phyloP scores from a whole-genome alignment of 2,329 filamentous ascomycete genomes.

The Pseudogymnoascus sp. region DNA sequence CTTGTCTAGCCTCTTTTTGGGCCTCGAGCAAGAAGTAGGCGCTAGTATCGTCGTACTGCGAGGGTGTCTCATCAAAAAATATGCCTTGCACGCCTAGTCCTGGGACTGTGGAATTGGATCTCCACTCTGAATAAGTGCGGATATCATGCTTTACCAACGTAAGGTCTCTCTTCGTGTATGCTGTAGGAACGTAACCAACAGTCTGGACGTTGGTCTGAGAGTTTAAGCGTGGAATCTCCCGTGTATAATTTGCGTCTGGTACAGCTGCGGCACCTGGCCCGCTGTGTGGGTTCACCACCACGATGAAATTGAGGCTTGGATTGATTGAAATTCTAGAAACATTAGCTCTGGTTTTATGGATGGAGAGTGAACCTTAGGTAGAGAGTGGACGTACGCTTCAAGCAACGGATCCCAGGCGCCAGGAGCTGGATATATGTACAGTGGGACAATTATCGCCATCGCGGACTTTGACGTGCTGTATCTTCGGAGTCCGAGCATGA shows the following conservation, averaged over 20 bases:
- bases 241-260: conserved; percentile 31
- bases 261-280: conserved; percentile 27
- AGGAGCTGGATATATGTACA: conserved; percentile 42
- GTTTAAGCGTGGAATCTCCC: conserved; percentile 31
- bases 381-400: conserved; percentile 32
- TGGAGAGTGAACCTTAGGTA: too few species aligned
- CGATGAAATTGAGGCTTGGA: conserved; percentile 20
- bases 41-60: conserved; percentile 28
- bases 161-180: conserved; percentile 27
- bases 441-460: conserved; percentile 38
- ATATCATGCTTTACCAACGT: conserved; percentile 34
- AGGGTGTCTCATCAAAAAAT: conserved; percentile 41
- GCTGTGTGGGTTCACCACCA: conserved; percentile 26
- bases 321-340: too few species aligned
- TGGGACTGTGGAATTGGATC: too few species aligned
- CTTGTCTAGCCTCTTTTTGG: conserved; percentile 27
- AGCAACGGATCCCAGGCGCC: conserved; percentile 40
- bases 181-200: conserved; percentile 36
- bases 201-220: conserved; percentile 31
- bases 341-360: too few species aligned
- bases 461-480: conserved; percentile 25
- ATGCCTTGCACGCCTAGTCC: conserved; percentile 24
- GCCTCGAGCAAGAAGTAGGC: conserved; percentile 31
- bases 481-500: conserved; percentile 21
- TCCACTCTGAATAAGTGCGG: conserved; percentile 34